Conservation (phyloP, 2,329 filamentous ascomycete species). For the Hypocreales sp. region DNA sequence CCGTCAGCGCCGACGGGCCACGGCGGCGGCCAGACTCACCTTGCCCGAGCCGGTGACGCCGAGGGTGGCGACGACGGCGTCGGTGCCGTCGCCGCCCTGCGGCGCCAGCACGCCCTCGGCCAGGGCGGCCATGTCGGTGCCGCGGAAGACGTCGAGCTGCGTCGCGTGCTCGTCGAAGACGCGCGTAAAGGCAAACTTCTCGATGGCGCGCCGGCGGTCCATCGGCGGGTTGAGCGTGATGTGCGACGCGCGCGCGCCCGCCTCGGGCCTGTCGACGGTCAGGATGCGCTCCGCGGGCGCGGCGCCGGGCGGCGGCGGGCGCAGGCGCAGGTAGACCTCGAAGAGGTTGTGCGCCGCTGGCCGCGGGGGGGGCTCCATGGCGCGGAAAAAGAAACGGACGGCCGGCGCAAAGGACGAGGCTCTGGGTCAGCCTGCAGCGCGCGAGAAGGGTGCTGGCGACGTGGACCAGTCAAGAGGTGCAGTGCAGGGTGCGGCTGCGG, state of each 20-base stretch:
- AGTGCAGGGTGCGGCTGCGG: no score
- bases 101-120: conserved; percentile 69
- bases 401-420: no score
- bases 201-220: conserved; percentile 75
- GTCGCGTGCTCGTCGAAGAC: conserved; percentile 80
- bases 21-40: conserved; percentile 36
- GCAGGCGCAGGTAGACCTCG: conserved; percentile 78
- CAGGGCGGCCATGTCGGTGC: conserved; percentile 57
- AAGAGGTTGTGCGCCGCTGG: conserved; percentile 46
- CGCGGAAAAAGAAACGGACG: no score
- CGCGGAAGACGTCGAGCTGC: conserved; percentile 77
- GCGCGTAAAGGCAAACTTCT: conserved; percentile 86
- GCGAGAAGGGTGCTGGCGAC: no score
- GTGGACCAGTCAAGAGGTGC: no score
- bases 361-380: conserved; percentile 6
- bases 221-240: conserved; percentile 68
- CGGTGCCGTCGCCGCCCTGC: conserved; percentile 61
- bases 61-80: conserved; percentile 79
- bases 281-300: conserved; percentile 52
- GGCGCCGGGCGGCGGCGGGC: conserved; percentile 40
- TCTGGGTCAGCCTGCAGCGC: no score
- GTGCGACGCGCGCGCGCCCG: conserved; percentile 39
- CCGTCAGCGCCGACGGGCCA: no score
- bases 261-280: conserved; percentile 46
- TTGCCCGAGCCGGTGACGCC: conserved; percentile 95